phyloP scores from a whole-genome alignment of 2,329 filamentous ascomycete genomes.

The Orbilia quercus region DNA sequence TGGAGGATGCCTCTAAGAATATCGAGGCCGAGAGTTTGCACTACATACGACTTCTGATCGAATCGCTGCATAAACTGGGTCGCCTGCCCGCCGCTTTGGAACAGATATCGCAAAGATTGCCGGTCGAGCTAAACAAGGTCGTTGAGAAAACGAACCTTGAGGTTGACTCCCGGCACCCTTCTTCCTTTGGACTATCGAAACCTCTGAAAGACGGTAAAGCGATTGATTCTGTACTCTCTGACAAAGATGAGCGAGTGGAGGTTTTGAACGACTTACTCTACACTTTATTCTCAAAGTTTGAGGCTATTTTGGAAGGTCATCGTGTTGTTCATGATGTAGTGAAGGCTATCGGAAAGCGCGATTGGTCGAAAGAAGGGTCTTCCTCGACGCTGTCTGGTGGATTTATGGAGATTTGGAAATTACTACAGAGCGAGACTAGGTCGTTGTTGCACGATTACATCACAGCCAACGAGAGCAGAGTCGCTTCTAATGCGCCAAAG shows the following conservation, averaged over 20 bases:
- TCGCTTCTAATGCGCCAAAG: conserved; percentile 58
- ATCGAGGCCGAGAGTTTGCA: conserved; percentile 95
- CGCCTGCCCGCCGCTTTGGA: conserved; percentile 87
- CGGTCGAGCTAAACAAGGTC: conserved; percentile 91
- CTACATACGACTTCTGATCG: conserved; percentile 87
- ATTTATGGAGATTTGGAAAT: conserved; percentile 97
- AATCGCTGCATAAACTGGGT: conserved; percentile 88
- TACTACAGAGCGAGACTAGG: conserved; percentile 97
- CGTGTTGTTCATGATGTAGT: conserved; percentile 93
- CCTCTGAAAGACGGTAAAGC: conserved; percentile 65
- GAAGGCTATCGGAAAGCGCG: conserved; percentile 83
- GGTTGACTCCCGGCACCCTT: conserved; percentile 92
- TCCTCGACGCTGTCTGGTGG: conserved; percentile 79
- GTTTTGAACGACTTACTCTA: conserved; percentile 91
- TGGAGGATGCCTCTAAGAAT: conserved; percentile 88
- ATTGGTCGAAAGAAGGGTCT: conserved; percentile 70
- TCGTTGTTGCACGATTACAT: conserved; percentile 95
- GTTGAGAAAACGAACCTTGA: conserved; percentile 96
- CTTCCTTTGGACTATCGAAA: conserved; percentile 66
- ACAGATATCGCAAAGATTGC: conserved; percentile 88
- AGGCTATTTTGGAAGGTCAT: conserved; percentile 95
- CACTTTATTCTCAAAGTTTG: conserved; percentile 95
- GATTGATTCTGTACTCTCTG: conserved; percentile 73
- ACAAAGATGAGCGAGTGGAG: conserved; percentile 81
- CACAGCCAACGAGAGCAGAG: conserved; percentile 75